phyloP scores from a whole-genome alignment of 768 basidiomycete genomes.

The Grammothele lineata region DNA sequence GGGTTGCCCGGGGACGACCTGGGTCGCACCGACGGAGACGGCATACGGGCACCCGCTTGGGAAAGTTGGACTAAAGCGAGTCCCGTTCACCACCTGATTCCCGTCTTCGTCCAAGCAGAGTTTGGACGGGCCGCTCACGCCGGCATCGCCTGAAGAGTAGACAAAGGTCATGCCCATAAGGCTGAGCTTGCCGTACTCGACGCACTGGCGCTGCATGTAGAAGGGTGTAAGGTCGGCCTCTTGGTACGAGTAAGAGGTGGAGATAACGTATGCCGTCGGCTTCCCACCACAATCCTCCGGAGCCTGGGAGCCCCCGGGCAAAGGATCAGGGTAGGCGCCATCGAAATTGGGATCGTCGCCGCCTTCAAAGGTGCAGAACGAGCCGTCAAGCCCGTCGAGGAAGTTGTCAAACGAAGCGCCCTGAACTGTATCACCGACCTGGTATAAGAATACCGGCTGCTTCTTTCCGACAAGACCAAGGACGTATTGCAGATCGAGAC shows the following conservation, averaged over 20 bases:
- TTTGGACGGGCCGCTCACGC: conserved; percentile 34
- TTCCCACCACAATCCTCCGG: conserved; percentile 31
- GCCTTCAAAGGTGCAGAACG: conserved; percentile 41
- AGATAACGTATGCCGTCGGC: conserved; percentile 32
- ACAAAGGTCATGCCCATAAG: conserved; percentile 34
- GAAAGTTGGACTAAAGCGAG: conserved; percentile 26
- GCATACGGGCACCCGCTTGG: conserved; percentile 39
- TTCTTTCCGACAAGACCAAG: conserved; percentile 39
- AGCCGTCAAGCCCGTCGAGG: conserved; percentile 39
- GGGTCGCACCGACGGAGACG: conserved; percentile 34
- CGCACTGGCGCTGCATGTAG: conserved; percentile 39
- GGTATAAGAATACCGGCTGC: conserved; percentile 19
- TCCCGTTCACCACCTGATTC: conserved; percentile 10
- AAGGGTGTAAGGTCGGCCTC: conserved; percentile 33
- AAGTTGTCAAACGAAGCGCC: conserved; percentile 42
- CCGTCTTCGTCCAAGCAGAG: conserved; percentile 31
- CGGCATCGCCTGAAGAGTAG: conserved; percentile 41
- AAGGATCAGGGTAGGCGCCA: conserved; percentile 38
- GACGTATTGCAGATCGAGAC: conserved; percentile 69
- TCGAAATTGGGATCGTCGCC: conserved; percentile 39
- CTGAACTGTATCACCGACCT: conserved; percentile 19
- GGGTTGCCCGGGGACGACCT: conserved; percentile 29
- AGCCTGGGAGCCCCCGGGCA: conserved; percentile 34
- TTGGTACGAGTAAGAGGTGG: conserved; percentile 35
- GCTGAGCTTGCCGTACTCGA: conserved; percentile 42